phyloP scores from a whole-genome alignment of 306 rosid species.

The Prunus mume region DNA sequence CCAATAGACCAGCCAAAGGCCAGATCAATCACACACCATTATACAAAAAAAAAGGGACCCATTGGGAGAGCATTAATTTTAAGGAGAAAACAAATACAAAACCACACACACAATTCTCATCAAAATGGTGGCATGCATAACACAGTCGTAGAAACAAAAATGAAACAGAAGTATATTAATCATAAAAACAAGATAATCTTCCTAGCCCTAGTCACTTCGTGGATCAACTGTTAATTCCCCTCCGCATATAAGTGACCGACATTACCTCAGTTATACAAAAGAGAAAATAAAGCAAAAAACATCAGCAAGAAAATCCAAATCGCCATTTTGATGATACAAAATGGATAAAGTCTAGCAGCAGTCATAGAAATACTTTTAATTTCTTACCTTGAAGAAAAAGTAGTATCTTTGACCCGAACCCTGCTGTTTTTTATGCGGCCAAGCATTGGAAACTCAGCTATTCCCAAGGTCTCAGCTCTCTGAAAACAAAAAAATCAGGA shows the following conservation, averaged over 20 bases:
- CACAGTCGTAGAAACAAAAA: neutral
- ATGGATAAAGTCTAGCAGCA: neutral
- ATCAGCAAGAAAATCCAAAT: neutral
- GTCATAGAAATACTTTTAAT: neutral
- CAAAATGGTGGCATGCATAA: neutral
- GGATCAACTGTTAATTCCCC: neutral
- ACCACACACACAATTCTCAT: neutral
- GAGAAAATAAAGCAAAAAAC: neutral
- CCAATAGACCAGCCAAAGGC: neutral
- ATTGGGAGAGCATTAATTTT: neutral
- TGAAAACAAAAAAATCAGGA: slow-evolving; percentile 28
- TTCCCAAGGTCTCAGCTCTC: slow-evolving; percentile 80
- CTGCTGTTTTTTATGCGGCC: slow-evolving; percentile 87
- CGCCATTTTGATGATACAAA: neutral
- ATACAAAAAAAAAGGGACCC: neutral
- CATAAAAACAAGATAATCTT: neutral
- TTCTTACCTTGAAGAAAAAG: slow-evolving; percentile 89
- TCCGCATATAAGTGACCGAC: neutral
- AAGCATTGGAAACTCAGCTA: slow-evolving; percentile 82
- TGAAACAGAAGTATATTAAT: neutral
- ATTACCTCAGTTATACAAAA: neutral
- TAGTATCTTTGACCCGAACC: slow-evolving; percentile 91
- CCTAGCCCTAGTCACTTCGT: neutral
- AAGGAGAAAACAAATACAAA: neutral
- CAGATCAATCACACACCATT: neutral